Conservation (phyloP, 306 rosid genomes). For the Phaseolus lunatus region DNA sequence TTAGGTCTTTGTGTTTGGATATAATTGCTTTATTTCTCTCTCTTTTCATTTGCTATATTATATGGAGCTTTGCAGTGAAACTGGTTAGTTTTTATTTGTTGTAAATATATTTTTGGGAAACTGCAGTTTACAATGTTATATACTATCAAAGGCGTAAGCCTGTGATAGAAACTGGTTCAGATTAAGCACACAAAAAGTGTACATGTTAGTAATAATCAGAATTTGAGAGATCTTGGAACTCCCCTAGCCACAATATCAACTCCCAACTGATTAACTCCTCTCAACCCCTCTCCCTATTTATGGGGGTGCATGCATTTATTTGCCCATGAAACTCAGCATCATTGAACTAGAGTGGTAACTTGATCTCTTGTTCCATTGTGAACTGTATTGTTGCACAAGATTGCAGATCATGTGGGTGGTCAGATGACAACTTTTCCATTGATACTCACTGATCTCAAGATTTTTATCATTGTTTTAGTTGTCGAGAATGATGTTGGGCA, state of each 20-base stretch:
- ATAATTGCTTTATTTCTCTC: conserved; percentile 20
- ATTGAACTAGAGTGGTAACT: too few relatives aligned
- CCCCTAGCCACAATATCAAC: not conserved
- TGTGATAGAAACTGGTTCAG: not conserved
- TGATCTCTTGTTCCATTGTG: too few relatives aligned
- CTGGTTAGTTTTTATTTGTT: not conserved
- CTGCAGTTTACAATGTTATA: not conserved
- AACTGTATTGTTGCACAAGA: too few relatives aligned
- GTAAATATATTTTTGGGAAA: conserved; percentile 15
- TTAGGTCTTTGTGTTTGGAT: conserved; percentile 14
- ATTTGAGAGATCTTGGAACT: not conserved
- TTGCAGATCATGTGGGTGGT: too few relatives aligned
- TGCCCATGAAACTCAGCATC: too few relatives aligned
- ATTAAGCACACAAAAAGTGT: not conserved
- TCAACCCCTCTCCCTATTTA: not conserved
- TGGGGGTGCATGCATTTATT: not conserved
- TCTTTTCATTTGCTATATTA: not conserved
- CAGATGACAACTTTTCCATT: too few relatives aligned
- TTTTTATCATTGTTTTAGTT: too few relatives aligned
- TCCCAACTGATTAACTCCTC: not conserved
- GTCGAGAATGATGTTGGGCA: too few relatives aligned
- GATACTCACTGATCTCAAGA: too few relatives aligned
- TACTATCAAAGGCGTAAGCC: not conserved
- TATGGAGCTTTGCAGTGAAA: not conserved
- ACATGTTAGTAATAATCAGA: not conserved